A percentile compares a stretch with the other conserved stretches of the same genome.
Conservation (phyloP, 371 early-diverging fungal genomes). For the Mortierella sp. region DNA sequence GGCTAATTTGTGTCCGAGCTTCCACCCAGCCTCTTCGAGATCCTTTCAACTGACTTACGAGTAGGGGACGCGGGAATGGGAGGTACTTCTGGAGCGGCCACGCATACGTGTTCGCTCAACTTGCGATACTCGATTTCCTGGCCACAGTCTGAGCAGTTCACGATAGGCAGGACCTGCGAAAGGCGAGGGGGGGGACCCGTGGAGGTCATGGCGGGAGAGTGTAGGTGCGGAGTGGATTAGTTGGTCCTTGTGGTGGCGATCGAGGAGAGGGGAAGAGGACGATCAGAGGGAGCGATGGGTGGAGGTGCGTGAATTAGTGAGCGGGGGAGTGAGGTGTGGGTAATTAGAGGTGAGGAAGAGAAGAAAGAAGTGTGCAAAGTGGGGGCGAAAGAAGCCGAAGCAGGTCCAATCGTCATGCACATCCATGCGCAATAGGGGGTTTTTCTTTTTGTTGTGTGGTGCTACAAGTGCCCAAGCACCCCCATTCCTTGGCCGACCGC, state of each 20-base stretch:
- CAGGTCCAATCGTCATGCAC: too few species aligned
- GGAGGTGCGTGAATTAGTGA: neutral
- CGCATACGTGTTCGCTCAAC: slow-evolving; percentile 69
- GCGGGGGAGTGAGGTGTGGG: neutral
- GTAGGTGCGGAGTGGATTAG: neutral
- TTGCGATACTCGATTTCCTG: slow-evolving; percentile 66
- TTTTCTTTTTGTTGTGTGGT: too few species aligned
- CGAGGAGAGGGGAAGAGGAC: neutral
- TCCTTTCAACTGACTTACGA: slow-evolving; percentile 22
- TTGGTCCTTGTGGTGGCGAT: neutral
- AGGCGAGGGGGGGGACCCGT: slow-evolving; percentile 57
- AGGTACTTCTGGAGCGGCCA: slow-evolving; percentile 67
- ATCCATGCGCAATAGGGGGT: too few species aligned
- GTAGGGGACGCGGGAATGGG: slow-evolving; percentile 56
- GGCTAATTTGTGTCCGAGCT: neutral
- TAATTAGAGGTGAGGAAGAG: neutral
- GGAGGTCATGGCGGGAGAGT: neutral
- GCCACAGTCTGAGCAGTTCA: slow-evolving; percentile 74
- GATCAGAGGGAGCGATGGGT: neutral
- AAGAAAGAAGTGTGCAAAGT: neutral
- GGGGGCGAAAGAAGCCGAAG: too few species aligned
- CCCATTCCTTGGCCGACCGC: too few species aligned
- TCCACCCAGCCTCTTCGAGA: neutral
- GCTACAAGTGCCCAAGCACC: too few species aligned
- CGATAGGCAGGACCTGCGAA: slow-evolving; percentile 68